A percentile compares a stretch with the other conserved stretches of the same genome.
These are phyloP conservation scores for Talaromyces liani DNA, from an alignment of 495 filamentous ascomycete genomes.

Conservation along the genomic window DNA sequence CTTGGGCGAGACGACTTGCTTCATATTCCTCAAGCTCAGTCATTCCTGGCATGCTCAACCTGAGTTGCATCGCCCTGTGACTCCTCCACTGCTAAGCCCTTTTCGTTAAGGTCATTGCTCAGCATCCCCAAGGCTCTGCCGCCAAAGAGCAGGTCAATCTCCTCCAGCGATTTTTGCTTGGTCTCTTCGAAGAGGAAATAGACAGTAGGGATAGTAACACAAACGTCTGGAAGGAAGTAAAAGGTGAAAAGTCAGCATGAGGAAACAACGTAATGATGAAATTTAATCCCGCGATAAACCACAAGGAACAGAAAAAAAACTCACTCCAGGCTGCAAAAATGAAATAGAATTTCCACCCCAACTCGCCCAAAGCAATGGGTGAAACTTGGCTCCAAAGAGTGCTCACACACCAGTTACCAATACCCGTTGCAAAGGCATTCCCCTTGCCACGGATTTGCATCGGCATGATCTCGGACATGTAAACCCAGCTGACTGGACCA, in stretches of 20 bases:
- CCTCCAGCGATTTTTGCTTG: conserved; percentile 46
- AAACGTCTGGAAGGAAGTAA: conserved; percentile 24
- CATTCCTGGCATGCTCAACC: neutral
- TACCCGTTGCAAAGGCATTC: conserved; percentile 37
- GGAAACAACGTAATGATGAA: conserved; percentile 3
- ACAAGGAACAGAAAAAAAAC: conserved; percentile 6
- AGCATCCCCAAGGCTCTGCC: conserved; percentile 36
- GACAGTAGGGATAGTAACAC: conserved; percentile 29
- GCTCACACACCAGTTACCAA: conserved; percentile 44
- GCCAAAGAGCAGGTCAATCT: conserved; percentile 50
- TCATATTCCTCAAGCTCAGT: neutral
- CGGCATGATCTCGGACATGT: conserved; percentile 45
- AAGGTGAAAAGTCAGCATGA: conserved; percentile 8
- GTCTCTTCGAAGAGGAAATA: conserved; percentile 51
- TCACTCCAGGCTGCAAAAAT: conserved; percentile 36
- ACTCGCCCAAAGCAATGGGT: conserved; percentile 35
- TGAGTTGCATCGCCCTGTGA: neutral
- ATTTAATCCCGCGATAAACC: neutral
- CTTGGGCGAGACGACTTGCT: too few relatives aligned
- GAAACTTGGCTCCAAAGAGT: conserved; percentile 45
- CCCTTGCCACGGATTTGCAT: conserved; percentile 42
- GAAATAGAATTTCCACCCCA: conserved; percentile 41
- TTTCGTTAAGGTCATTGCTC: conserved; percentile 26
- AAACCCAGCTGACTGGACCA: conserved; percentile 41
- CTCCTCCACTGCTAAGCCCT: conserved; percentile 1